phyloP scores from a whole-genome alignment of 768 basidiomycete species.

The Auricularia heimuer region DNA sequence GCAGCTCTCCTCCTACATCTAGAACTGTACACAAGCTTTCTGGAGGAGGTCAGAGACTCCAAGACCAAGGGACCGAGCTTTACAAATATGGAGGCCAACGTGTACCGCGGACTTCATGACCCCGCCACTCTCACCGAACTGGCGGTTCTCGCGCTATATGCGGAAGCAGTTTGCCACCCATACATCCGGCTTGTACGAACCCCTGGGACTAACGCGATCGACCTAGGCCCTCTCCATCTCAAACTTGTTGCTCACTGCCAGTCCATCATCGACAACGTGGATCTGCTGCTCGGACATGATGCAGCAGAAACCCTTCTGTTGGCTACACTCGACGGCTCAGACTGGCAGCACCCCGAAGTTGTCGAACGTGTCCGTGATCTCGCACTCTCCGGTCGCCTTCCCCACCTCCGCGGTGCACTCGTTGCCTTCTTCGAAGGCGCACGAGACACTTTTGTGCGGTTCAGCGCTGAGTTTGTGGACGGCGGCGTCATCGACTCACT shows the following conservation, averaged over 20 bases:
- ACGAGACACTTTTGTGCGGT: not conserved
- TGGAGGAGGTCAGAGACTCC: constrained; percentile 11
- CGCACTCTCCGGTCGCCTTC: not conserved
- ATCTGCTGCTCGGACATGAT: constrained; percentile 13
- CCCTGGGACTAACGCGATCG: constrained; percentile 15
- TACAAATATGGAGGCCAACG: constrained; percentile 22
- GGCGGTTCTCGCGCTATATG: constrained; percentile 16
- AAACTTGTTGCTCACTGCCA: constrained; percentile 9
- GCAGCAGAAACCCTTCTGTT: not conserved
- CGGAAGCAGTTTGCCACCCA: constrained; percentile 15
- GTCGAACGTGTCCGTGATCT: constrained; percentile 7
- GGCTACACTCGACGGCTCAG: constrained; percentile 11
- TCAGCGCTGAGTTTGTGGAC: not conserved
- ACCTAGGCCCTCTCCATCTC: constrained; percentile 15
- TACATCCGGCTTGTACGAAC: constrained; percentile 17
- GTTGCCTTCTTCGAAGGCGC: not conserved
- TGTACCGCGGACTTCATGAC: constrained; percentile 14
- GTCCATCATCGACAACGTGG: constrained; percentile 15
- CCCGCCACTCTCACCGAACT: constrained; percentile 16
- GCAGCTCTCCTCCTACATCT: constrained; percentile 12
- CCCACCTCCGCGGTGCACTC: not conserved
- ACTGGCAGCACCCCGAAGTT: constrained; percentile 8
- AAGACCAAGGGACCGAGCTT: constrained; percentile 10
- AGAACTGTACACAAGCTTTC: constrained; percentile 12
- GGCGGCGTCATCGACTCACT: not conserved